phyloP scores from a whole-genome alignment of 768 basidiomycete species.

The Suillus alpinus region DNA sequence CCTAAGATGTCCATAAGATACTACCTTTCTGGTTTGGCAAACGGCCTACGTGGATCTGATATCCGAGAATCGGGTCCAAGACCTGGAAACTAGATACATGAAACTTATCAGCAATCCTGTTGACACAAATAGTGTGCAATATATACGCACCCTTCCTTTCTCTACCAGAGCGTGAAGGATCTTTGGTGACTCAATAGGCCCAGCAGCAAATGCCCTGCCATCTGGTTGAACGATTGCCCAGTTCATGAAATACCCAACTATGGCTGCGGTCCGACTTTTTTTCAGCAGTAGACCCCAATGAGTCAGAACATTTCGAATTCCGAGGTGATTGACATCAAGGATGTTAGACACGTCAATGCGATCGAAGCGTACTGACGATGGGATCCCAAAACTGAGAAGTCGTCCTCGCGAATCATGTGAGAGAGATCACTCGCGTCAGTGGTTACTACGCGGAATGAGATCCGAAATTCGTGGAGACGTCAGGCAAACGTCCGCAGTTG shows the following conservation, averaged over 20 bases:
- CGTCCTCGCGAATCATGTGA: slow-evolving; percentile 28
- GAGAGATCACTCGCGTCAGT: slow-evolving; percentile 43
- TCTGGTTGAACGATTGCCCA: slow-evolving; percentile 28
- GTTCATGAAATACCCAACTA: slow-evolving; percentile 49
- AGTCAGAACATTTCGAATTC: slow-evolving; percentile 30
- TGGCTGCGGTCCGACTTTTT: slow-evolving; percentile 26
- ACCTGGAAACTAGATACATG: not conserved
- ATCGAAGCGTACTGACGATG: slow-evolving; percentile 34
- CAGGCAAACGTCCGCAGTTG: slow-evolving; percentile 36
- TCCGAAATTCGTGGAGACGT: slow-evolving; percentile 31
- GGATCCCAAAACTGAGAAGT: slow-evolving; percentile 16
- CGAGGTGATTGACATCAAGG: slow-evolving; percentile 41
- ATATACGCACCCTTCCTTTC: slow-evolving; percentile 14
- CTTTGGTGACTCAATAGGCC: not conserved
- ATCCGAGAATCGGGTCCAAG: slow-evolving; percentile 4
- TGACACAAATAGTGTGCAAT: not conserved
- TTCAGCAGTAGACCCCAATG: slow-evolving; percentile 39
- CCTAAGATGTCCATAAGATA: not conserved
- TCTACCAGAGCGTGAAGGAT: slow-evolving; percentile 13
- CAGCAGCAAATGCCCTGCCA: slow-evolving; percentile 10
- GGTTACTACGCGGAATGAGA: slow-evolving; percentile 32
- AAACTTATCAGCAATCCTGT: not conserved
- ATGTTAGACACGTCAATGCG: slow-evolving; percentile 51
- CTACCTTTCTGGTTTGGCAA: not conserved
- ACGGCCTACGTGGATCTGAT: not conserved